Evolutionary conservation across 2,329 filamentous ascomycete genomes (phyloP).

Genomic region (Hypoxylon sp.): DNA sequence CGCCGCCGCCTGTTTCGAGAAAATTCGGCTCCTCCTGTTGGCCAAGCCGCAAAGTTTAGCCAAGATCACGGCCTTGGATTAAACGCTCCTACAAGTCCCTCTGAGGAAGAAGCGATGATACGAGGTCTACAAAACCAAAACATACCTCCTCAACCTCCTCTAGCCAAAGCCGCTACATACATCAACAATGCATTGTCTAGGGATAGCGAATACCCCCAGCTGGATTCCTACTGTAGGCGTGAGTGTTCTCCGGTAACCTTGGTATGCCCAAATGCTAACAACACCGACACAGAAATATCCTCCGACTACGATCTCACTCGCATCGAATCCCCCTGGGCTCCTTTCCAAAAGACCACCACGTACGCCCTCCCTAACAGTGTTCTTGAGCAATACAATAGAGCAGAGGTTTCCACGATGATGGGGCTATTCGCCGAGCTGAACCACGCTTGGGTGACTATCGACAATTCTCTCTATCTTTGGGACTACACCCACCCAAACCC

Average conservation of each 20-base stretch:
- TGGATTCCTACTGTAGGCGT: conserved; percentile 93
- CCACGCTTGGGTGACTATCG: conserved; percentile 95
- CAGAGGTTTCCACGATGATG: conserved; percentile 91
- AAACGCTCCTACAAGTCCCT: conserved; percentile 39
- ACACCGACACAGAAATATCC: conserved; percentile 75
- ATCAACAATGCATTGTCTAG: conserved; percentile 83
- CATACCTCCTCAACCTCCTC: conserved; percentile 62
- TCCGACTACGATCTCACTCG: conserved; percentile 89
- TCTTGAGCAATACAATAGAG: conserved; percentile 91
- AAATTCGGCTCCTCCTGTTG: conserved; percentile 33
- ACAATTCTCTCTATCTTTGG: conserved; percentile 97
- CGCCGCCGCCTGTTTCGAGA: conserved; percentile 67
- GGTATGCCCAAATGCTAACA: conserved; percentile 51
- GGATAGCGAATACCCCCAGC: conserved; percentile 87
- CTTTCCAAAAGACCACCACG: conserved; percentile 88
- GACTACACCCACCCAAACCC: conserved; percentile 96
- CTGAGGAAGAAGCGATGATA: conserved; percentile 48
- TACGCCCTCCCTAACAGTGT: conserved; percentile 93
- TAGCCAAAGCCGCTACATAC: conserved; percentile 84
- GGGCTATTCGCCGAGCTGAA: conserved; percentile 95
- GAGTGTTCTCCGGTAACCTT: conserved; percentile 59
- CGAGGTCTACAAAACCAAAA: conserved; percentile 52
- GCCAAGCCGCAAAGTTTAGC: conserved; percentile 39
- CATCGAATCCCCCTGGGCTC: conserved; percentile 80
- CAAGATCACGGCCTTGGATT: conserved; percentile 41